A percentile compares a stretch with the other conserved stretches of the same genome.
phyloP scores from a whole-genome alignment of 148 eudicot species.

The Vaccinium vitisidaea region DNA sequence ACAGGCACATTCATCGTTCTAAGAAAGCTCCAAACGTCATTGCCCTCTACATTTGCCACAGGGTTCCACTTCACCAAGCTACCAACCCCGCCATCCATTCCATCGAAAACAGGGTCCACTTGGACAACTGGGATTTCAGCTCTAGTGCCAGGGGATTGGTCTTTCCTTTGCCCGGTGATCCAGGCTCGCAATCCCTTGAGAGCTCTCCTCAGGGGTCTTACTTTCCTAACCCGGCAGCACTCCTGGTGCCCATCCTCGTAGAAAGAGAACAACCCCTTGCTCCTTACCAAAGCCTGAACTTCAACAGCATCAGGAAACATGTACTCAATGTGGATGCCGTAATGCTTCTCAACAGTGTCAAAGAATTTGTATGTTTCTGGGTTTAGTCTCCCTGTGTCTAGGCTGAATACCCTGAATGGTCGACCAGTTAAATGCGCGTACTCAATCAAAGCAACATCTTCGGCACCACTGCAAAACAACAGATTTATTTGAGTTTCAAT shows the following conservation, averaged over 20 bases:
- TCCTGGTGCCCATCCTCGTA: conserved; percentile 22
- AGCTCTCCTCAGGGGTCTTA: conserved; percentile 15
- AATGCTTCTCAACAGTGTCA: conserved; percentile 18
- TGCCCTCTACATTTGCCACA: conserved; percentile 19
- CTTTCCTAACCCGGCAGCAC: conserved; percentile 23
- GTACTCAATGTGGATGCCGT: conserved; percentile 16
- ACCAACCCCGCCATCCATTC: conserved; percentile 17
- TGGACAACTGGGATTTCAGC: conserved; percentile 20
- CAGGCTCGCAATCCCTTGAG: conserved; percentile 20
- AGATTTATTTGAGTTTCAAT: not conserved
- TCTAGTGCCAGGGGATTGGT: conserved; percentile 22
- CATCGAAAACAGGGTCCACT: conserved; percentile 17
- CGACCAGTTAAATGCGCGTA: conserved; percentile 20
- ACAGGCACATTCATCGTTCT: conserved; percentile 22
- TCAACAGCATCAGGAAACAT: conserved; percentile 20
- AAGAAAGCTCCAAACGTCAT: conserved; percentile 17
- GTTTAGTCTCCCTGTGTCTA: conserved; percentile 20
- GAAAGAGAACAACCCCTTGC: conserved; percentile 18
- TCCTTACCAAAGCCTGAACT: conserved; percentile 18
- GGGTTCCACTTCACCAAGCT: conserved; percentile 26
- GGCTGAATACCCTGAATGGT: conserved; percentile 26
- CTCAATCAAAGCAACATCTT: conserved; percentile 21
- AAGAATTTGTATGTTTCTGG: conserved; percentile 17
- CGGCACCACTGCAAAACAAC: conserved; percentile 18
- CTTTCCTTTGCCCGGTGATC: conserved; percentile 25